These are phyloP conservation scores for Camellia granthamiana DNA, from an alignment of 148 eudicot species.

Conservation along the genomic window DNA sequence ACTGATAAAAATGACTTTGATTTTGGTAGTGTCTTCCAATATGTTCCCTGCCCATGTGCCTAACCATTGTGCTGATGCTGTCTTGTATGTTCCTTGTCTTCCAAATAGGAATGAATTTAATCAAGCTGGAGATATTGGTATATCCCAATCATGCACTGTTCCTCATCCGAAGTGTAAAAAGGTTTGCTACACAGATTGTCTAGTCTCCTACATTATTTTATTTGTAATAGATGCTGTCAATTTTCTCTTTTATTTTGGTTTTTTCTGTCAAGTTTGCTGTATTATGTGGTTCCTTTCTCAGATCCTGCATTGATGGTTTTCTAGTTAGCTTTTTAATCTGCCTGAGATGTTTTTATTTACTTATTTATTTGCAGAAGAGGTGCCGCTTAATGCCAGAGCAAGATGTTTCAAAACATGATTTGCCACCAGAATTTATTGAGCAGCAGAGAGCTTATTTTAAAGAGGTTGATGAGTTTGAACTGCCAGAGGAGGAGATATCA, in stretches of 20 bases:
- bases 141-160: conserved; percentile 27
- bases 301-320: neutral
- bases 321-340: neutral
- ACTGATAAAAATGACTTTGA: neutral
- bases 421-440: conserved; percentile 41
- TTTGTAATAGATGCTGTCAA: neutral
- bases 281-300: neutral
- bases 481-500: conserved; percentile 45
- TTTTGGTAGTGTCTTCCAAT: neutral
- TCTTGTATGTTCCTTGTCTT: conserved; percentile 1
- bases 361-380: conserved; percentile 26
- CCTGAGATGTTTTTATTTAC: neutral
- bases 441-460: conserved; percentile 43
- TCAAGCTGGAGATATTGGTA: conserved; percentile 19
- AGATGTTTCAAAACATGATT: conserved; percentile 10
- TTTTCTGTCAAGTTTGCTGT: neutral
- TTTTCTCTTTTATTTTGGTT: neutral
- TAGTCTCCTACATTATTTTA: neutral
- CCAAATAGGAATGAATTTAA: conserved; percentile 22
- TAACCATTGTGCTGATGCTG: conserved; percentile 6
- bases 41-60: neutral
- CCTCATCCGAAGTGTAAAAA: conserved; percentile 29
- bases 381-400: conserved; percentile 4
- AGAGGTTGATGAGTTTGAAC: conserved; percentile 48
- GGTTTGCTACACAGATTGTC: conserved; percentile 26